Evolutionary conservation across 2,329 filamentous ascomycete genomes (phyloP).

Genomic region (Aureobasidium uvarum): DNA sequence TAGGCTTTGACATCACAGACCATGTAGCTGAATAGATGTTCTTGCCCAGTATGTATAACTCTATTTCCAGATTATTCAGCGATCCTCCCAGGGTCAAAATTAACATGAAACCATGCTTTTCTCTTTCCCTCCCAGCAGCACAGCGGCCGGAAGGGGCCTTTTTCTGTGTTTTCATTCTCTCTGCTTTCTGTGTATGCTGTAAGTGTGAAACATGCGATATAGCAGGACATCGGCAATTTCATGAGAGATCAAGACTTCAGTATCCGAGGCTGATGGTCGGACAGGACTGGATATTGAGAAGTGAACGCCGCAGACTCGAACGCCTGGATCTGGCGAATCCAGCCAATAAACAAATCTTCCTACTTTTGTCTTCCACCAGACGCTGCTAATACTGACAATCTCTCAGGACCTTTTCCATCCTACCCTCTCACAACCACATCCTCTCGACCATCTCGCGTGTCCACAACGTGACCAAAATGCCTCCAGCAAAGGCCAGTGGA

Average conservation of each 20-base stretch:
- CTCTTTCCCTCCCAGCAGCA: neutral
- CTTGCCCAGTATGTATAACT: neutral
- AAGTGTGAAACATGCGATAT: too few species aligned
- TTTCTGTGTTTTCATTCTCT: neutral
- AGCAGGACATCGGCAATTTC: too few species aligned
- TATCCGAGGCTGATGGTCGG: too few species aligned
- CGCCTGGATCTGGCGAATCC: too few species aligned
- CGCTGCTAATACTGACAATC: too few species aligned
- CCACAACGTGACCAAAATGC: neutral
- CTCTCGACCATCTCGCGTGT: neutral
- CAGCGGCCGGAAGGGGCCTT: neutral
- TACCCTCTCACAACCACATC: too few species aligned
- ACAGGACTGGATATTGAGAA: too few species aligned
- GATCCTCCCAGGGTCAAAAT: neutral
- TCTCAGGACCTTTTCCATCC: neutral
- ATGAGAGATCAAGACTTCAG: too few species aligned
- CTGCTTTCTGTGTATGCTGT: neutral
- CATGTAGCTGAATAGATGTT: constrained; percentile 62
- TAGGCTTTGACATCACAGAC: constrained; percentile 76
- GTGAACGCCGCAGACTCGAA: too few species aligned
- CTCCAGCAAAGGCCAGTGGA: neutral
- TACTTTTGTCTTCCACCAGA: too few species aligned
- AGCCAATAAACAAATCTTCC: too few species aligned
- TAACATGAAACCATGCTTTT: neutral
- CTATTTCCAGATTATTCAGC: neutral